Conservation (phyloP, 257 asterid species). For the Gardenia jasminoides region DNA sequence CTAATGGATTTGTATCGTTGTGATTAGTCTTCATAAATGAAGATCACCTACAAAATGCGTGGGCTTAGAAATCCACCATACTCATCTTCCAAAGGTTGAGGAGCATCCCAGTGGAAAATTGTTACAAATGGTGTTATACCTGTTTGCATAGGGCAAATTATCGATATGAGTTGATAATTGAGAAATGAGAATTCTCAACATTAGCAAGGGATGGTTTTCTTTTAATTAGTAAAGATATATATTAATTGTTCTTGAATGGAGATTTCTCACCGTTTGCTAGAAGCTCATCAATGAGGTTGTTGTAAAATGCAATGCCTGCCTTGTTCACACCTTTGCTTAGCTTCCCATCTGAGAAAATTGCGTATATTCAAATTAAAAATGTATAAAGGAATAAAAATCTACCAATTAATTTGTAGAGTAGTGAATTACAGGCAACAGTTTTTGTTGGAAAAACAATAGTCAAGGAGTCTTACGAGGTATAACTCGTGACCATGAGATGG, state of each 20-base stretch:
- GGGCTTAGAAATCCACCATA: constrained; percentile 58
- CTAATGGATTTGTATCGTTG: not conserved
- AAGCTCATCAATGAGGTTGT: constrained; percentile 32
- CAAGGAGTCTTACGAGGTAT: constrained; percentile 25
- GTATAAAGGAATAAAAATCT: too few species aligned
- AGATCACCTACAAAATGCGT: constrained; percentile 42
- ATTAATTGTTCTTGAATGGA: not conserved
- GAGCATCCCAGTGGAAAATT: constrained; percentile 68
- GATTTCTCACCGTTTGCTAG: constrained; percentile 17
- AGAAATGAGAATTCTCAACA: too few species aligned
- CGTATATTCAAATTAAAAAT: too few species aligned
- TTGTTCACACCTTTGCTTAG: constrained; percentile 31
- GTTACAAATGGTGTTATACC: constrained; percentile 59
- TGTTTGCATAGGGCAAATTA: not conserved
- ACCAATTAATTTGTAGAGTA: too few species aligned
- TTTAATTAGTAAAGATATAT: too few species aligned
- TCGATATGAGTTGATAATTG: not conserved
- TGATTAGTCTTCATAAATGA: too few species aligned
- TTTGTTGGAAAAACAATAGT: not conserved
- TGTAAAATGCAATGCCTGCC: constrained; percentile 35
- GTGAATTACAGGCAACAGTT: not conserved
- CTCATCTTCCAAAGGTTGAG: constrained; percentile 65
- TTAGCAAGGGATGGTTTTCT: too few species aligned
- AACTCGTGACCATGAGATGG: constrained; percentile 37
- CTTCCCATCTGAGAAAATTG: not conserved